These are phyloP conservation scores for Lipomyces mesembrius DNA, from an alignment of 805 yeast genomes.

Conservation along the genomic window DNA sequence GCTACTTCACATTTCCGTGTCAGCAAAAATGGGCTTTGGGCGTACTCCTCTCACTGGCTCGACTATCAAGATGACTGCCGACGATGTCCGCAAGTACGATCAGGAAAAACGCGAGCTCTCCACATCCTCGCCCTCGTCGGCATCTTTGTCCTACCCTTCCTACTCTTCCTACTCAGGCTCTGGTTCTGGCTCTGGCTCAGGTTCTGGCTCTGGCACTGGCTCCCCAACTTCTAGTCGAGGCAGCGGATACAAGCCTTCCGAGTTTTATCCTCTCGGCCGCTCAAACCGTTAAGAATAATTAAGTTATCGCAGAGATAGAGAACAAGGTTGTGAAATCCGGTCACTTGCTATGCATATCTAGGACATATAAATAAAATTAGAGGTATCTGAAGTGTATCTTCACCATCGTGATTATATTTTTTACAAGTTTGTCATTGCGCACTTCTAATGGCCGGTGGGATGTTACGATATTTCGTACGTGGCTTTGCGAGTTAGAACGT, in stretches of 20 bases:
- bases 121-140: constrained; percentile 5
- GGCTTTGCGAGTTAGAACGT: too few relatives aligned
- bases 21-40: constrained; percentile 1
- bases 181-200: background rate
- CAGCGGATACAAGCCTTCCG: background rate
- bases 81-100: constrained; percentile 20
- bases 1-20: background rate
- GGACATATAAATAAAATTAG: background rate
- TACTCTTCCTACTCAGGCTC: background rate
- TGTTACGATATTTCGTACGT: too few relatives aligned
- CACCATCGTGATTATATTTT: background rate
- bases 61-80: constrained; percentile 13
- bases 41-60: constrained; percentile 13
- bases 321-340: background rate
- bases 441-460: too few relatives aligned
- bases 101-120: constrained; percentile 7
- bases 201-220: background rate
- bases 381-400: background rate
- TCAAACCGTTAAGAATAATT: background rate
- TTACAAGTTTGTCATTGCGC: too few relatives aligned
- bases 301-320: background rate
- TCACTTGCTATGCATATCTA: background rate
- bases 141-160: background rate
- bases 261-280: background rate
- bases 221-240: background rate